phyloP scores from a whole-genome alignment of 768 basidiomycete species.

The Suillus americanus region DNA sequence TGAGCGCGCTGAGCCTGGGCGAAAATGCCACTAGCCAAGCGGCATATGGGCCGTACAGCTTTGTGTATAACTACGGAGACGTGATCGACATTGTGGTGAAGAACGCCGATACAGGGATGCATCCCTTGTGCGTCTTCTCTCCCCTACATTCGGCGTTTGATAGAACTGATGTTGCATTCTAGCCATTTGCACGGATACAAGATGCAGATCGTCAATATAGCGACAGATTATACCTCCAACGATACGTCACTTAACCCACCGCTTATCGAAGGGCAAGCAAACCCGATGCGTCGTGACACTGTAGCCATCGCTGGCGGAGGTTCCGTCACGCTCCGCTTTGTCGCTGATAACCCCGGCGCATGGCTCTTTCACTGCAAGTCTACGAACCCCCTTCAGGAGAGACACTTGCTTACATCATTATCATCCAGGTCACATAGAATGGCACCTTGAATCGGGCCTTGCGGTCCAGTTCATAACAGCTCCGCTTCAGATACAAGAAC shows the following conservation, averaged over 20 bases:
- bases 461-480: slow-evolving; percentile 86
- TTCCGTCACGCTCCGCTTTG: slow-evolving; percentile 72
- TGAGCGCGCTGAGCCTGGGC: slow-evolving; percentile 78
- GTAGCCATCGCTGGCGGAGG: slow-evolving; percentile 68
- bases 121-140: slow-evolving; percentile 71
- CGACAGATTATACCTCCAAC: slow-evolving; percentile 65
- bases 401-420: background rate
- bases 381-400: background rate
- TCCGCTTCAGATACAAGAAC: slow-evolving; percentile 65
- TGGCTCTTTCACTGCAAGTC: slow-evolving; percentile 82
- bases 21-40: slow-evolving; percentile 58
- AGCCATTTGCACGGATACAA: slow-evolving; percentile 94
- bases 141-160: background rate
- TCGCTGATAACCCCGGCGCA: slow-evolving; percentile 91
- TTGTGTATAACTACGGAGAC: slow-evolving; percentile 71
- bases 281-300: slow-evolving; percentile 93
- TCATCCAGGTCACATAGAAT: slow-evolving; percentile 72
- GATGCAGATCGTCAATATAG: slow-evolving; percentile 75
- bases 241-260: slow-evolving; percentile 83
- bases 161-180: slow-evolving; percentile 4
- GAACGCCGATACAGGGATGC: slow-evolving; percentile 71
- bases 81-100: slow-evolving; percentile 77
- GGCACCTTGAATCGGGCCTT: slow-evolving; percentile 84
- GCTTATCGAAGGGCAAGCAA: slow-evolving; percentile 70
- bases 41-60: slow-evolving; percentile 81